Evolutionary conservation across 768 basidiomycete genomes (phyloP).

Genomic region (Chalciporus chontae): DNA sequence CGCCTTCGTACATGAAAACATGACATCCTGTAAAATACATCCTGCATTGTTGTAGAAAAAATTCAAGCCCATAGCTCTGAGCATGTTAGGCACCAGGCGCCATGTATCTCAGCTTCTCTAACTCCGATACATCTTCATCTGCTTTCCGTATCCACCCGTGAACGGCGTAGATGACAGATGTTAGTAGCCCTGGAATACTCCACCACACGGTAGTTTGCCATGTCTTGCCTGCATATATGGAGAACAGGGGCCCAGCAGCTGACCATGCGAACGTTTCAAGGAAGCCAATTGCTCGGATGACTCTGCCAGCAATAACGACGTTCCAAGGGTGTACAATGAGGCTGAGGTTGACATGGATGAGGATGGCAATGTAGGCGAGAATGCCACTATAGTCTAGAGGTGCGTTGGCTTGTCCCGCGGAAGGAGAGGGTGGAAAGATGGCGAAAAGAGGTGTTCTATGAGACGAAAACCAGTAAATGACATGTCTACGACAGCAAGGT

Average conservation of each 20-base stretch:
- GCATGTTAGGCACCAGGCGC: slow-evolving; percentile 57
- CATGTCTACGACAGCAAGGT: slow-evolving; percentile 36
- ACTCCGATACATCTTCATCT: slow-evolving; percentile 43
- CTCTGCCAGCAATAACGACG: slow-evolving; percentile 23
- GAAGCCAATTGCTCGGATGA: slow-evolving; percentile 32
- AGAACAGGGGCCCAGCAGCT: slow-evolving; percentile 46
- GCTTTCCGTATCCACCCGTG: slow-evolving; percentile 43
- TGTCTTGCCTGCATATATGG: slow-evolving; percentile 42
- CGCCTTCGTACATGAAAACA: too few relatives aligned
- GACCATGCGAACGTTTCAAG: slow-evolving; percentile 36
- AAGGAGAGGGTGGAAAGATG: slow-evolving; percentile 36
- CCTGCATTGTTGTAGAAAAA: background rate
- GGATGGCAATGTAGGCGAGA: slow-evolving; percentile 47
- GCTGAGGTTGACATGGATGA: slow-evolving; percentile 48
- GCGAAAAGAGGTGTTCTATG: slow-evolving; percentile 47
- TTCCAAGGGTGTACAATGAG: slow-evolving; percentile 39
- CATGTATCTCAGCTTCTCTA: slow-evolving; percentile 53
- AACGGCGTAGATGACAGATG: slow-evolving; percentile 44
- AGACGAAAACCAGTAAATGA: slow-evolving; percentile 42
- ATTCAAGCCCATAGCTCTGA: slow-evolving; percentile 4
- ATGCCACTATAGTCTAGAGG: slow-evolving; percentile 44
- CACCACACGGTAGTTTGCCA: slow-evolving; percentile 59
- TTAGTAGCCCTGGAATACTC: slow-evolving; percentile 40
- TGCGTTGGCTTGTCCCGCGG: slow-evolving; percentile 7
- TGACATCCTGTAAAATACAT: background rate